Percentiles rank a stretch among this genome's conserved stretches.
Evolutionary conservation across 2,329 filamentous ascomycete species (phyloP).

Genomic region (Gnomoniopsis smithogilvyi): DNA sequence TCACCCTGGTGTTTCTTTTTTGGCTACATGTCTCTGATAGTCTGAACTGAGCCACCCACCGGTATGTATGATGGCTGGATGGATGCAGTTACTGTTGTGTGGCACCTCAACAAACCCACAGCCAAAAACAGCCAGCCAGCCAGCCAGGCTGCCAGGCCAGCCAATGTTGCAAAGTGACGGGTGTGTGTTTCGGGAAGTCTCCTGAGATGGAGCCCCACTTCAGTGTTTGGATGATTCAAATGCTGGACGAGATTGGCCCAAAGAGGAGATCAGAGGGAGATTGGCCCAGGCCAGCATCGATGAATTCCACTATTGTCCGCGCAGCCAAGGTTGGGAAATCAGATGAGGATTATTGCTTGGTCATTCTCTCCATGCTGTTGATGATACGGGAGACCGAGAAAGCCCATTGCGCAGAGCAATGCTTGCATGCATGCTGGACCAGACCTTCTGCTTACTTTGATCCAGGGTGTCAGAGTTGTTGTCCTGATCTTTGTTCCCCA

Average conservation of each 20-base stretch:
- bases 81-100: neutral
- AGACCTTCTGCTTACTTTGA: neutral
- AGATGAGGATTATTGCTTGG: too few relatives aligned
- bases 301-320: neutral
- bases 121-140: too few relatives aligned
- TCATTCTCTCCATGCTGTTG: too few relatives aligned
- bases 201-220: conserved; percentile 1
- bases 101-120: too few relatives aligned
- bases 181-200: neutral
- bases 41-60: neutral
- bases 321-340: neutral
- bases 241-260: neutral
- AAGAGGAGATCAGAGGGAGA: neutral
- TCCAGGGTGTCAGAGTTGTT: neutral
- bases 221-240: neutral
- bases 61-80: neutral
- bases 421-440: too few relatives aligned
- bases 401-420: too few relatives aligned
- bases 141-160: neutral
- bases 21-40: conserved; percentile 38
- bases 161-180: neutral
- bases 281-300: neutral
- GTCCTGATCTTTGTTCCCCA: too few relatives aligned
- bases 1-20: conserved; percentile 42
- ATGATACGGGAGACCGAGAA: too few relatives aligned